These are phyloP conservation scores for Colletotrichum sp. DNA, from an alignment of 2,329 filamentous ascomycete genomes.

Conservation along the genomic window DNA sequence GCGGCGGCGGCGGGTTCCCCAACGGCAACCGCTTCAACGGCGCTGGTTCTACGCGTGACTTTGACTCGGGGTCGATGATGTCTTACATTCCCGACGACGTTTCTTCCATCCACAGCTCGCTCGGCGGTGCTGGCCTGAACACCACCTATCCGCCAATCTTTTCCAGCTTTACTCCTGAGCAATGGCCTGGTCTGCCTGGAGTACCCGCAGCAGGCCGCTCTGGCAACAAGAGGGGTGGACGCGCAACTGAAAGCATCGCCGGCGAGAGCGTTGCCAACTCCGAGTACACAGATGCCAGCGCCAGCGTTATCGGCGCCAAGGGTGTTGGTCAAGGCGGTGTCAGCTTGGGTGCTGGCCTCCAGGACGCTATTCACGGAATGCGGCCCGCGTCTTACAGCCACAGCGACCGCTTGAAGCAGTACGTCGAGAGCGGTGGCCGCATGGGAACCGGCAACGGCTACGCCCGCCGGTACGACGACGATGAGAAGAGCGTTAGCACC, in stretches of 20 bases:
- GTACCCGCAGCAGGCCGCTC: constrained; percentile 63
- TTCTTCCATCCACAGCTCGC: constrained; percentile 91
- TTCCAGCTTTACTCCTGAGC: constrained; percentile 84
- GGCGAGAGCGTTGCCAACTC: constrained; percentile 93
- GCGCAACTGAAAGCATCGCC: constrained; percentile 78
- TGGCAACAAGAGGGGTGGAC: constrained; percentile 69
- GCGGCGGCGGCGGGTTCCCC: constrained; percentile 20
- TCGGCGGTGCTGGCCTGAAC: constrained; percentile 82
- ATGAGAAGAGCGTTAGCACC: constrained; percentile 94
- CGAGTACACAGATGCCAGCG: constrained; percentile 84
- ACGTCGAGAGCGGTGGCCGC: constrained; percentile 84
- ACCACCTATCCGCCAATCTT: constrained; percentile 95
- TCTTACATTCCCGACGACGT: constrained; percentile 98
- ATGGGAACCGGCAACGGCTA: constrained; percentile 62
- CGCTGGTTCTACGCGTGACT: constrained; percentile 47
- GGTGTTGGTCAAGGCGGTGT: constrained; percentile 84
- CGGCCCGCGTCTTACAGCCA: constrained; percentile 71
- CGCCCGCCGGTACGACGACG: constrained; percentile 81
- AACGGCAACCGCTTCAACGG: constrained; percentile 30
- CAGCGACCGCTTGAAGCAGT: constrained; percentile 91
- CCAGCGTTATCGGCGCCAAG: constrained; percentile 77
- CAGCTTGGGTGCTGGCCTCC: constrained; percentile 82
- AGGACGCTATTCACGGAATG: constrained; percentile 71
- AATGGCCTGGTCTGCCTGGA: constrained; percentile 84
- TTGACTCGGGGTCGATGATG: constrained; percentile 86